Conservation (phyloP, 805 yeast genomes). For the Myxozyma nipponensis region DNA sequence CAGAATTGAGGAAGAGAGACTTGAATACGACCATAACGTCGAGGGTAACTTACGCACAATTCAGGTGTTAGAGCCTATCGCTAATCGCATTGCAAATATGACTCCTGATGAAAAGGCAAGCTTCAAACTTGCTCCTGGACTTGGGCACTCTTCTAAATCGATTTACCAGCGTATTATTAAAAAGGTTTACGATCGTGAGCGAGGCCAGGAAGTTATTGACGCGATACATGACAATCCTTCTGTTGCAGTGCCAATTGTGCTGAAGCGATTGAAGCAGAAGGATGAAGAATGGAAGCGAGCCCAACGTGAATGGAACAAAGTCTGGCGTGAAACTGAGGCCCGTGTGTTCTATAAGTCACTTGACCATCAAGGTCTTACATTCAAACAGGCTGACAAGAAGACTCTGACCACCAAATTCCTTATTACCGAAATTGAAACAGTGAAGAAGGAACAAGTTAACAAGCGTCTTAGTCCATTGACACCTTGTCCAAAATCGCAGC, state of each 20-base stretch:
- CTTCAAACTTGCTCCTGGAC: constrained; percentile 85
- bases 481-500: constrained; percentile 76
- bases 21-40: constrained; percentile 93
- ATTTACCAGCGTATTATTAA: constrained; percentile 91
- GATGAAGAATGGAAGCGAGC: constrained; percentile 99
- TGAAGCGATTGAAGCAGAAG: constrained; percentile 90
- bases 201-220: constrained; percentile 93
- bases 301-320: constrained; percentile 97
- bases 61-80: constrained; percentile 91
- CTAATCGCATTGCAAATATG: constrained; percentile 91
- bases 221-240: constrained; percentile 95
- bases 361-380: constrained; percentile 92
- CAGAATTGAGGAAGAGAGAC: constrained; percentile 95
- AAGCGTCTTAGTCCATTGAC: constrained; percentile 81
- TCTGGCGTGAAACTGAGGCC: constrained; percentile 98
- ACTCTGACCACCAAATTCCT: constrained; percentile 83
- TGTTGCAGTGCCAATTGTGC: constrained; percentile 87
- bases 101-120: constrained; percentile 78
- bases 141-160: constrained; percentile 86
- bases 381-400: constrained; percentile 95
- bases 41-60: constrained; percentile 93
- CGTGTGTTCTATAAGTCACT: constrained; percentile 88
- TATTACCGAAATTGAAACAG: constrained; percentile 85
- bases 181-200: constrained; percentile 87
- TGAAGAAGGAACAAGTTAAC: constrained; percentile 85